Evolutionary conservation across 352 stramenopile genomes (phyloP).

Genomic region (Pythium brachiatum): DNA sequence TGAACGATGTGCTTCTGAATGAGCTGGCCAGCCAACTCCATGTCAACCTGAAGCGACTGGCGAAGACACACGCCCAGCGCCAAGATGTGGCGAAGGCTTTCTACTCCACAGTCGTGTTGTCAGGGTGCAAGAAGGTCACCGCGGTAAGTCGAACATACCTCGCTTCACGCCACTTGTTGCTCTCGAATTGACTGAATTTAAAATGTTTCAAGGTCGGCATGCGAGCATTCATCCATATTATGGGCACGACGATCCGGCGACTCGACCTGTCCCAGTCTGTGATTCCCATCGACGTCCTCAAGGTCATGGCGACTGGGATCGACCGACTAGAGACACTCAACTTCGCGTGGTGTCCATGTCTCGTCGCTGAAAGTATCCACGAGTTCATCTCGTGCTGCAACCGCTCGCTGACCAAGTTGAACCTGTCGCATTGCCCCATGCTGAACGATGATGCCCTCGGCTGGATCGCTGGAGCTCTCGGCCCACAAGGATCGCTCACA

Average conservation of each 20-base stretch:
- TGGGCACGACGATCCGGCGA: conserved; percentile 42
- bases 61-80: conserved; percentile 16
- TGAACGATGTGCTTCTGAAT: conserved; percentile 57
- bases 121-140: conserved; percentile 54
- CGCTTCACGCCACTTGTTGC: too few species aligned
- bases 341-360: conserved; percentile 53
- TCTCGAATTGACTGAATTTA: too few species aligned
- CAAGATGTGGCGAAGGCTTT: conserved; percentile 18
- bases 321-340: conserved; percentile 50
- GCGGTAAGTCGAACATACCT: conserved; percentile 33
- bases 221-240: conserved; percentile 59
- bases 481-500: conserved; percentile 59
- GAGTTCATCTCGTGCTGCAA: conserved; percentile 78
- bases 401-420: conserved; percentile 45
- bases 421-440: conserved; percentile 52
- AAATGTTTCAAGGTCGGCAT: conserved; percentile 72
- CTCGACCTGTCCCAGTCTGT: conserved; percentile 52
- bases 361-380: conserved; percentile 54
- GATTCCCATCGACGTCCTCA: conserved; percentile 53
- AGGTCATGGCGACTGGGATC: conserved; percentile 71
- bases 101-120: conserved; percentile 55
- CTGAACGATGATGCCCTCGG: conserved; percentile 73
- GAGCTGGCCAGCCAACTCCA: conserved; percentile 57
- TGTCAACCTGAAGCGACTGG: conserved; percentile 29
- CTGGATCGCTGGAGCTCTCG: conserved; percentile 64